Evolutionary conservation across 2,329 filamentous ascomycete species (phyloP).

Genomic region (Fusarium torulosum): DNA sequence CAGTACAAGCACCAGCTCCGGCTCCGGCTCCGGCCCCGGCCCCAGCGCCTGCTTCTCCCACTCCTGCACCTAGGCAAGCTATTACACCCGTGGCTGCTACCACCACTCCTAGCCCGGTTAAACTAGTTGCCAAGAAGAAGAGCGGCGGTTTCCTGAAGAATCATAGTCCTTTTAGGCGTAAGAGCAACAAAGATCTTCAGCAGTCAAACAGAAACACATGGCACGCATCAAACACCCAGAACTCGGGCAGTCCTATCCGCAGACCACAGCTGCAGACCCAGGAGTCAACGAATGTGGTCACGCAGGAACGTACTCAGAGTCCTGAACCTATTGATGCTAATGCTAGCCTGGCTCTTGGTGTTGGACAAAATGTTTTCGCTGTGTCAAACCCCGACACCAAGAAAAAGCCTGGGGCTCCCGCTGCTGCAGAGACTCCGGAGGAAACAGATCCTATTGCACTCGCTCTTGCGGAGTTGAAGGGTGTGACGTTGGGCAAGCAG

Average conservation of each 20-base stretch:
- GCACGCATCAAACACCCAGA: slow-evolving; percentile 57
- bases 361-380: slow-evolving; percentile 96
- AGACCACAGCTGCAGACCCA: slow-evolving; percentile 57
- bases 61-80: neutral
- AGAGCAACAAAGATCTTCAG: slow-evolving; percentile 82
- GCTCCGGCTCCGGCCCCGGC: neutral
- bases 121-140: slow-evolving; percentile 75
- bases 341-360: slow-evolving; percentile 91
- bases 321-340: slow-evolving; percentile 92
- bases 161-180: slow-evolving; percentile 90
- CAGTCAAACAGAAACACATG: slow-evolving; percentile 69
- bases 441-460: slow-evolving; percentile 90
- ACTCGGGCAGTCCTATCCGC: slow-evolving; percentile 51
- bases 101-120: slow-evolving; percentile 64
- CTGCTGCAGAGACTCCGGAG: slow-evolving; percentile 61
- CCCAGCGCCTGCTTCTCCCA: neutral
- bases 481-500: slow-evolving; percentile 80
- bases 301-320: slow-evolving; percentile 66
- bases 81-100: neutral
- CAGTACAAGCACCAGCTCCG: neutral
- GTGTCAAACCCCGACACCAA: slow-evolving; percentile 82
- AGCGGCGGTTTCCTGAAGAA: slow-evolving; percentile 94
- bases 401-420: slow-evolving; percentile 45
- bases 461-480: slow-evolving; percentile 92
- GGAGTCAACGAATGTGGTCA: slow-evolving; percentile 54